Evolutionary conservation across 148 eudicot species (phyloP).

Genomic region (Persicaria tinctoria): DNA sequence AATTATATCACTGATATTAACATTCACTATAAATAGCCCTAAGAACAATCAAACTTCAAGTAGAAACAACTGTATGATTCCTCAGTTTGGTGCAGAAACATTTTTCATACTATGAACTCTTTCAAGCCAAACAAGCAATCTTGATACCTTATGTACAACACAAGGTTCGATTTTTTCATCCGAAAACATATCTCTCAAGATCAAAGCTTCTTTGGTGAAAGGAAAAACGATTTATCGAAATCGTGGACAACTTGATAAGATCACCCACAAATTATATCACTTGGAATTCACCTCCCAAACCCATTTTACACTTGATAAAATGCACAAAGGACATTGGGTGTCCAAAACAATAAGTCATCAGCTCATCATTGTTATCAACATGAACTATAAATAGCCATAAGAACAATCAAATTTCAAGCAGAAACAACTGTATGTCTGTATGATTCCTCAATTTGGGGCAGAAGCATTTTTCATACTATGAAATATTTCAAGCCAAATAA

Average conservation of each 20-base stretch:
- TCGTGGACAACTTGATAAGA: background rate
- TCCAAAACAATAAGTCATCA: background rate
- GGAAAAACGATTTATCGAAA: background rate
- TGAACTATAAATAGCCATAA: background rate
- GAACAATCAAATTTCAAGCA: background rate
- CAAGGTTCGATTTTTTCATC: background rate
- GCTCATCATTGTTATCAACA: background rate
- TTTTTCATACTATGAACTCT: too few species aligned
- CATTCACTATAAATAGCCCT: background rate
- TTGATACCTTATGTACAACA: slow-evolving; percentile 46
- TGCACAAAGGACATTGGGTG: background rate
- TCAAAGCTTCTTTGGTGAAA: background rate
- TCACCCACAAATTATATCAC: background rate
- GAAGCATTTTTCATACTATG: too few species aligned
- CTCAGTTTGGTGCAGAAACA: too few species aligned
- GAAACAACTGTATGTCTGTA: background rate
- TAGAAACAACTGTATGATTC: background rate
- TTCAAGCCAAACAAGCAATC: background rate
- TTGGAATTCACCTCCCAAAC: background rate
- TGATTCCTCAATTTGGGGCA: too few species aligned
- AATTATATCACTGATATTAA: background rate
- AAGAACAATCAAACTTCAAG: background rate
- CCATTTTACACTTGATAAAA: background rate
- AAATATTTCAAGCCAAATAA: background rate
- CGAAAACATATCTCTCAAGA: background rate